These are phyloP conservation scores for Penicillium psychrofluorescens DNA, from an alignment of 495 filamentous ascomycete species.

Conservation along the genomic window DNA sequence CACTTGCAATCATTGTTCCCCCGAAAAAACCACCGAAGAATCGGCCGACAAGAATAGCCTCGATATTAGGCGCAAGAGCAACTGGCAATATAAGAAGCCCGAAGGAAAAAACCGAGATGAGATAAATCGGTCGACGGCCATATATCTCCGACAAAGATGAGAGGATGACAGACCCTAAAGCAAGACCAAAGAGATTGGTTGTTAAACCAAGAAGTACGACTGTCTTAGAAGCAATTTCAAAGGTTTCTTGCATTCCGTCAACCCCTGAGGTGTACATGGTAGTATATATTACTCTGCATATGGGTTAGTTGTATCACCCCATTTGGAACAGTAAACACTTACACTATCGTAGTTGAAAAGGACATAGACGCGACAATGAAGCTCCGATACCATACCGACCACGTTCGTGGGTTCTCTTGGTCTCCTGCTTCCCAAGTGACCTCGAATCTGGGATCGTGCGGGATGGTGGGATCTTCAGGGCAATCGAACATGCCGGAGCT, in stretches of 20 bases:
- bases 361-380: slow-evolving; percentile 53
- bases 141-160: slow-evolving; percentile 74
- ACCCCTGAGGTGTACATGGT: slow-evolving; percentile 69
- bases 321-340: slow-evolving; percentile 4
- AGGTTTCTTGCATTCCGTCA: slow-evolving; percentile 58
- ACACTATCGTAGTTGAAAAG: slow-evolving; percentile 58
- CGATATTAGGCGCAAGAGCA: slow-evolving; percentile 60
- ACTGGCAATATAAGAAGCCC: slow-evolving; percentile 60
- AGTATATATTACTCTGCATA: slow-evolving; percentile 54
- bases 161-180: slow-evolving; percentile 58
- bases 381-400: slow-evolving; percentile 57
- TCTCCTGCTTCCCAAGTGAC: slow-evolving; percentile 55
- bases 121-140: slow-evolving; percentile 62
- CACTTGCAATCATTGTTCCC: slow-evolving; percentile 59
- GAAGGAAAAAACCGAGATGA: slow-evolving; percentile 53
- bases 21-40: slow-evolving; percentile 59
- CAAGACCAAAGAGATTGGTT: slow-evolving; percentile 62
- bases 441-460: slow-evolving; percentile 50
- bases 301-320: background rate
- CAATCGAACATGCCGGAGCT: background rate
- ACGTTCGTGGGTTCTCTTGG: slow-evolving; percentile 59
- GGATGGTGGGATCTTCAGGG: background rate
- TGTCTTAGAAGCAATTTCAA: slow-evolving; percentile 44
- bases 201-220: slow-evolving; percentile 66
- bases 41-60: slow-evolving; percentile 51